phyloP scores from a whole-genome alignment of 1,284 basidiomycete species.

The Microbotryum saponariae region DNA sequence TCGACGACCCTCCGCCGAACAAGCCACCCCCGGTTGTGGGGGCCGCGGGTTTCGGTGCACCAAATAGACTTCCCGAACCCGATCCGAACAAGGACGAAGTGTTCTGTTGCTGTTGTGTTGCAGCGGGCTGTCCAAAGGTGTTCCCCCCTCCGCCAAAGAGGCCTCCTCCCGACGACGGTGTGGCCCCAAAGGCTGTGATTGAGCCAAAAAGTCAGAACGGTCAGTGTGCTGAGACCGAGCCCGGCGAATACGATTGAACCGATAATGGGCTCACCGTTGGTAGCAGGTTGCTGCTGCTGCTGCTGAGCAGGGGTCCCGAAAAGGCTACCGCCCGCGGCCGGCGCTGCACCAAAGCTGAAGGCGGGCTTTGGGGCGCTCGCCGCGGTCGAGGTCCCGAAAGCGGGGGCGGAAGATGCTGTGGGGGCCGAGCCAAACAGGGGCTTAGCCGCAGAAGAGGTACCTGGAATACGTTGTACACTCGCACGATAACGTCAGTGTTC shows the following conservation, averaged over 20 bases:
- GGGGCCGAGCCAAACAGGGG: constrained; percentile 26
- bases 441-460: constrained; percentile 16
- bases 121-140: constrained; percentile 42
- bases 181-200: constrained; percentile 19
- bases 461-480: background rate
- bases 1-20: constrained; percentile 36
- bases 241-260: constrained; percentile 1
- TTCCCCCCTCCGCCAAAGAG: constrained; percentile 15
- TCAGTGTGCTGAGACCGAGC: background rate
- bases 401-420: constrained; percentile 13
- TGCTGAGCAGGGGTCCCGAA: constrained; percentile 15
- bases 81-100: too few relatives aligned
- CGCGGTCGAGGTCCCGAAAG: constrained; percentile 14
- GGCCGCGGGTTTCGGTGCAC: constrained; percentile 40
- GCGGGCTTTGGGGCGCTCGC: constrained; percentile 11
- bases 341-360: constrained; percentile 29
- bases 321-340: constrained; percentile 19
- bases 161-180: constrained; percentile 41
- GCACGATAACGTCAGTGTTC: too few relatives aligned
- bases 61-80: background rate
- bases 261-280: constrained; percentile 12
- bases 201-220: constrained; percentile 2
- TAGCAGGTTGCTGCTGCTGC: constrained; percentile 14
- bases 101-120: background rate
- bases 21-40: constrained; percentile 15